A percentile compares a stretch with the other conserved stretches of the same genome.
Evolutionary conservation across 1,139 yeast genomes (phyloP).

Genomic region (Suhomyces panamericanus): DNA sequence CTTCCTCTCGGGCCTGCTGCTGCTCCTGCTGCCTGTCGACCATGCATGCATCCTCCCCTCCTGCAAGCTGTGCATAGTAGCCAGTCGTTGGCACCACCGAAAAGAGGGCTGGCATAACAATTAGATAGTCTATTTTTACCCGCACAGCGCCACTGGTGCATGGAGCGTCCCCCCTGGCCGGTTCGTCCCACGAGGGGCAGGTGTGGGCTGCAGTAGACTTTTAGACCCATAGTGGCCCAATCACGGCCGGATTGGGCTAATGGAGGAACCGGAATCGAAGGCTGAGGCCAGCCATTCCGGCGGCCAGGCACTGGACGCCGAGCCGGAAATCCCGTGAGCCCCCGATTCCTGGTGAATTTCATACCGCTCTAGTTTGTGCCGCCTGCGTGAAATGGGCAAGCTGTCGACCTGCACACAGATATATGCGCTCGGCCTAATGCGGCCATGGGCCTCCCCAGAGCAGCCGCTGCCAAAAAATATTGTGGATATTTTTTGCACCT

Average conservation of each 20-base stretch:
- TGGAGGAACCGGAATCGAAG: background rate
- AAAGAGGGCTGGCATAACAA: background rate
- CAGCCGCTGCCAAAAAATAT: background rate
- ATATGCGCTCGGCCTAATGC: background rate
- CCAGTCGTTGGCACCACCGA: background rate
- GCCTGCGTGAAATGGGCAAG: background rate
- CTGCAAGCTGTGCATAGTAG: too few species aligned
- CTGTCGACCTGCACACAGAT: background rate
- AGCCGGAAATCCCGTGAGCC: background rate
- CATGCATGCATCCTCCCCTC: too few species aligned
- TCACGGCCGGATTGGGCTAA: too few species aligned
- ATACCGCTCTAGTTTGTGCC: background rate
- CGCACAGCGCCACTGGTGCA: background rate
- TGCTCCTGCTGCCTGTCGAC: background rate
- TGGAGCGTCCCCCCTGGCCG: background rate
- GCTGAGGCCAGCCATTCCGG: background rate
- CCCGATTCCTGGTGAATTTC: background rate
- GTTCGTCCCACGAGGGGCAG: too few species aligned
- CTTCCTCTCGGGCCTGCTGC: background rate
- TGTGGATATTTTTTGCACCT: conserved; percentile 1
- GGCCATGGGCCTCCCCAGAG: background rate
- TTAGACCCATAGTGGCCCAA: too few species aligned
- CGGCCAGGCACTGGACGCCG: background rate
- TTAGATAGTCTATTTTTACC: background rate
- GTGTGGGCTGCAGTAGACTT: too few species aligned